phyloP scores from a whole-genome alignment of 306 rosid genomes.

The Leucaena leucocephala region DNA sequence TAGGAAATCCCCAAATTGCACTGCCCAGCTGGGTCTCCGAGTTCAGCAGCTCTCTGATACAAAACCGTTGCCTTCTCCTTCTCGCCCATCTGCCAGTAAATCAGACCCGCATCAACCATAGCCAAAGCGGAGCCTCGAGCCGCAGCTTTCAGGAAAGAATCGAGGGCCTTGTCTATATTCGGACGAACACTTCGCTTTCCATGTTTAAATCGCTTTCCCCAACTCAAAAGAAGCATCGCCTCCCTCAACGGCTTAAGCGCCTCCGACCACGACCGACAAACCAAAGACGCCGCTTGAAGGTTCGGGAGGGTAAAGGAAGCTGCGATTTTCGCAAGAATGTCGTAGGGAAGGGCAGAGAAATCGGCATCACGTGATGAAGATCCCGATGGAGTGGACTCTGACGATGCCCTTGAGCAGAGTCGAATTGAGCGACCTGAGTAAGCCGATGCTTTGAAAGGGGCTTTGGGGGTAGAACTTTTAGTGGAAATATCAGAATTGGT shows the following conservation, averaged over 20 bases:
- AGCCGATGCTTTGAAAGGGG: neutral
- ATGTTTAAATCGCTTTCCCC: conserved; percentile 72
- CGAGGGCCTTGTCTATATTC: conserved; percentile 50
- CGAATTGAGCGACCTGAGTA: conserved; percentile 34
- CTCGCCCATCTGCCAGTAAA: conserved; percentile 78
- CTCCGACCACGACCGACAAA: conserved; percentile 66
- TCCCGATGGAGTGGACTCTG: neutral
- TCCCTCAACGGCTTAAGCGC: conserved; percentile 55
- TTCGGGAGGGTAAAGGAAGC: conserved; percentile 59
- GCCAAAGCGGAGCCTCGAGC: conserved; percentile 69
- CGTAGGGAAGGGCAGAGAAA: conserved; percentile 76
- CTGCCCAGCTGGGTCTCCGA: conserved; percentile 76
- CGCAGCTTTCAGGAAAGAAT: conserved; percentile 58
- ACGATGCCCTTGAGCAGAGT: conserved; percentile 11
- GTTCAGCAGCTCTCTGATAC: conserved; percentile 65
- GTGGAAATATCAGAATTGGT: neutral
- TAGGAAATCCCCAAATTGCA: conserved; percentile 89
- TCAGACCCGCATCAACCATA: conserved; percentile 89
- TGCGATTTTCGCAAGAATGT: conserved; percentile 56
- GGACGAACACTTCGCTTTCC: conserved; percentile 48
- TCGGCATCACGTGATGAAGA: conserved; percentile 31
- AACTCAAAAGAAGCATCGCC: conserved; percentile 49
- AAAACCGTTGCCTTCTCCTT: conserved; percentile 53
- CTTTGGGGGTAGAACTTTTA: neutral
- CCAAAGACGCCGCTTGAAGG: conserved; percentile 70